Conservation (phyloP, 2,329 filamentous ascomycete genomes). For the Trichoderma citrinoviride region DNA sequence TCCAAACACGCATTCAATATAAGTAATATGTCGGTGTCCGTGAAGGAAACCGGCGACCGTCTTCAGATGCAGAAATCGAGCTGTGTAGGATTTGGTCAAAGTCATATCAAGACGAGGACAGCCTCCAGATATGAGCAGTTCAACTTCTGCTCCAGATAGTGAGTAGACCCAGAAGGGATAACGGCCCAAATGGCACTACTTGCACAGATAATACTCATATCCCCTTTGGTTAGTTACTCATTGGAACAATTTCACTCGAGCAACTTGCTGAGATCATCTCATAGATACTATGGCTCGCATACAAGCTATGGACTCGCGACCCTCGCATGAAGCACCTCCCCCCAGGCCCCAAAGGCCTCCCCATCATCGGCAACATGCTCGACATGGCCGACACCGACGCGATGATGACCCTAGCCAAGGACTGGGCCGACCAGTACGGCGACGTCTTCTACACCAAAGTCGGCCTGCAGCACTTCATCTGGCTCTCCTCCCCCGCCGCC, state of each 20-base stretch:
- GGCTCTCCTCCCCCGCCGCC: slow-evolving; percentile 44
- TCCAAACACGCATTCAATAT: too few species aligned
- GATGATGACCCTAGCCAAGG: slow-evolving; percentile 34
- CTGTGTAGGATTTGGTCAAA: too few species aligned
- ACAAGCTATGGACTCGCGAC: slow-evolving; percentile 5
- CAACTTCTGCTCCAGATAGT: too few species aligned
- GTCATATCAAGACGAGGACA: too few species aligned
- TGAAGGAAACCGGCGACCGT: too few species aligned
- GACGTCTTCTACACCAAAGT: slow-evolving; percentile 52
- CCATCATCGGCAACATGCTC: slow-evolving; percentile 27
- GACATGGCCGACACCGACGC: slow-evolving; percentile 32
- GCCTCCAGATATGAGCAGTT: too few species aligned
- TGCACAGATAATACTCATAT: not conserved
- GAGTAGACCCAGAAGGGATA: rapidly evolving
- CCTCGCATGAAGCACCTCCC: slow-evolving; percentile 12
- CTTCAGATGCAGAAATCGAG: too few species aligned
- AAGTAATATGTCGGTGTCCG: too few species aligned
- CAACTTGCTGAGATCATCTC: not conserved
- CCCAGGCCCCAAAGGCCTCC: slow-evolving; percentile 29
- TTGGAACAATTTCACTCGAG: not conserved
- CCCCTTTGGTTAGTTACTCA: not conserved
- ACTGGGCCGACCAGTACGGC: slow-evolving; percentile 52
- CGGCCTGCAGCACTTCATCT: slow-evolving; percentile 46
- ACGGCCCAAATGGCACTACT: not conserved
- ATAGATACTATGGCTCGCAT: not conserved